phyloP scores from a whole-genome alignment of 345 rosid genomes.

The Syzygium grande region DNA sequence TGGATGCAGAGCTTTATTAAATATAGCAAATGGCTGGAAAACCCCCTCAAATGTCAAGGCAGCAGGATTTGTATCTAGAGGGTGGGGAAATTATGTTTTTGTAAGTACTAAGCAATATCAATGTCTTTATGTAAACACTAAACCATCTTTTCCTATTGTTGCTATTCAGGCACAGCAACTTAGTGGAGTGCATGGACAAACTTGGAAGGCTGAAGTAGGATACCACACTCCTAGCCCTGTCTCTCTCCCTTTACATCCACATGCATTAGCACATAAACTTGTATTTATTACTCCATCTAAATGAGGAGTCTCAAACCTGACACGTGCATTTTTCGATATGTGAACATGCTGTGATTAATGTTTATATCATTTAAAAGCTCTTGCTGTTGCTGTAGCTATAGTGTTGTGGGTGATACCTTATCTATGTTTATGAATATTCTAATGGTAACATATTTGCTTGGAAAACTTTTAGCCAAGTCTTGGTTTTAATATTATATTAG shows the following conservation, averaged over 20 bases:
- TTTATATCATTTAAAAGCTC: not conserved
- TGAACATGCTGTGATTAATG: not conserved
- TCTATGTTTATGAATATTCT: not conserved
- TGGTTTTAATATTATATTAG: not conserved
- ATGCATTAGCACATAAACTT: not conserved
- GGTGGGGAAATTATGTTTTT: constrained; percentile 34
- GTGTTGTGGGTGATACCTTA: not conserved
- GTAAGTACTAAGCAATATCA: not conserved
- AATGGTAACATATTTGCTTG: not conserved
- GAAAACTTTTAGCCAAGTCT: not conserved
- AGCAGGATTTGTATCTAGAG: constrained; percentile 72
- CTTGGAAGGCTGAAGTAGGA: constrained; percentile 57
- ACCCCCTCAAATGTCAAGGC: constrained; percentile 87
- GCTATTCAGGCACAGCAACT: constrained; percentile 63
- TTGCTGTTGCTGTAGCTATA: not conserved
- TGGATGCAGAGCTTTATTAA: constrained; percentile 95
- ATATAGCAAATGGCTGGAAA: constrained; percentile 93
- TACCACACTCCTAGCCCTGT: not conserved
- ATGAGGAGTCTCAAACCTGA: not conserved
- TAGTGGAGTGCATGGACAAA: constrained; percentile 65
- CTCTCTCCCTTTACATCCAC: not conserved
- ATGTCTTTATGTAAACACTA: not conserved
- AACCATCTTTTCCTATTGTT: constrained; percentile 1
- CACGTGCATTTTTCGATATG: not conserved
- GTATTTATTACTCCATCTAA: not conserved